Evolutionary conservation across 225 moss, liverwort and hornwort genomes (phyloP).

Genomic region (Rhytidiadelphus loreus): DNA sequence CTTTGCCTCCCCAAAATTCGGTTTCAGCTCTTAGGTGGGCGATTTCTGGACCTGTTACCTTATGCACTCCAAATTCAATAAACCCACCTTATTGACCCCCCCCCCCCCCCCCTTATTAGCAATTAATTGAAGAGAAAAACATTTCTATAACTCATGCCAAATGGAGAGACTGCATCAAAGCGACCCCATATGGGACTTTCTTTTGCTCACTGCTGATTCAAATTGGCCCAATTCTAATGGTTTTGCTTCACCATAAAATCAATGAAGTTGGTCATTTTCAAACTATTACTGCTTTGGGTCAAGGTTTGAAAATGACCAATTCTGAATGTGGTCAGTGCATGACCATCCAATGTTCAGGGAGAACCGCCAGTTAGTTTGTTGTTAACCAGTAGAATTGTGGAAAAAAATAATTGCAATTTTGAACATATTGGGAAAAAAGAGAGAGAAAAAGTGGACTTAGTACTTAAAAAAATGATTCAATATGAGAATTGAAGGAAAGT

Average conservation of each 20-base stretch:
- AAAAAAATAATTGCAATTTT: background rate
- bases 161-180: background rate
- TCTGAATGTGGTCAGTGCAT: background rate
- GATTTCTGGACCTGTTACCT: no score
- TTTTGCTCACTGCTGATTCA: background rate
- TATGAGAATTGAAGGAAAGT: background rate
- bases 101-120: no score
- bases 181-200: background rate
- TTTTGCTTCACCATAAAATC: background rate
- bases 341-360: background rate
- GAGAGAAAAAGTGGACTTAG: no score
- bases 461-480: background rate
- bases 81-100: no score
- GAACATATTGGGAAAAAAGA: background rate
- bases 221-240: background rate
- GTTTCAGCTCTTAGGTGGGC: no score
- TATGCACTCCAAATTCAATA: background rate
- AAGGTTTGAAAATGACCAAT: background rate
- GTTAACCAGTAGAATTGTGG: rapidly evolving
- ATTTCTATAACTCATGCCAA: background rate
- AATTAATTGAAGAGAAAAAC: background rate
- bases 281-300: background rate
- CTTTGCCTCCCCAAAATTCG: no score
- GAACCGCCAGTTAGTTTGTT: rapidly evolving
- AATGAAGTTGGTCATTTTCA: background rate